phyloP scores from a whole-genome alignment of 2,329 filamentous ascomycete genomes.

The Drechslerella dactyloides region DNA sequence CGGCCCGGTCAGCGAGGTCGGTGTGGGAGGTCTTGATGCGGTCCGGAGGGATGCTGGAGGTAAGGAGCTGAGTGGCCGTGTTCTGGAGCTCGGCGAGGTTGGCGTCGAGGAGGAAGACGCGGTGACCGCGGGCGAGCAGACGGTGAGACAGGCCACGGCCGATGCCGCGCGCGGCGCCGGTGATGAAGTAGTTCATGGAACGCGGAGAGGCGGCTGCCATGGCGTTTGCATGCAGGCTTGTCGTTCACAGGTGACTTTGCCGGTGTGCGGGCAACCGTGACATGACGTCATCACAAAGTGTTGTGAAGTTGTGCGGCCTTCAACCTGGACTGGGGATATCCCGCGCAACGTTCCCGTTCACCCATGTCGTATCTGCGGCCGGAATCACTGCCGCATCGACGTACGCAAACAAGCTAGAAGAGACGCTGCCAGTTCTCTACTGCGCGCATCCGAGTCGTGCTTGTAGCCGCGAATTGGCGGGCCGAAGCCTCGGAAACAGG shows the following conservation, averaged over 20 bases:
- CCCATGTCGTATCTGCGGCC: no score
- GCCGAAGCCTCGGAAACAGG: conserved; percentile 43
- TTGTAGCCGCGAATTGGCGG: conserved; percentile 8
- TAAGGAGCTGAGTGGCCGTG: conserved; percentile 16
- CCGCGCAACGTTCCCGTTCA: no score
- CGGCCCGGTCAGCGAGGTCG: conserved; percentile 19
- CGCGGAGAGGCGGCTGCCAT: neutral
- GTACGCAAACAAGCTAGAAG: no score
- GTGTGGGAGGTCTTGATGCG: conserved; percentile 29
- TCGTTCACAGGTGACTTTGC: no score
- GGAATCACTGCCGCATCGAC: no score
- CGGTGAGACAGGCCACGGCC: conserved; percentile 58
- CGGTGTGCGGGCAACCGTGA: no score
- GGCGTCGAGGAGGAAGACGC: conserved; percentile 35
- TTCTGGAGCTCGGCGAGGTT: conserved; percentile 20
- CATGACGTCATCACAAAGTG: no score
- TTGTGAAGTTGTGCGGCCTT: no score
- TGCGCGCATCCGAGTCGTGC: no score
- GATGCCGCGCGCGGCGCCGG: conserved; percentile 58
- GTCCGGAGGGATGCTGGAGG: neutral
- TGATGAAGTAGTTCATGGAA: conserved; percentile 57
- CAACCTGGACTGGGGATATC: no score
- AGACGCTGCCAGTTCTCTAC: no score
- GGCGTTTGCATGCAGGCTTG: neutral
- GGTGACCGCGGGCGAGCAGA: conserved; percentile 55